Conservation (phyloP, 169 alveolate species). For the Plasmodium knowlesi region DNA sequence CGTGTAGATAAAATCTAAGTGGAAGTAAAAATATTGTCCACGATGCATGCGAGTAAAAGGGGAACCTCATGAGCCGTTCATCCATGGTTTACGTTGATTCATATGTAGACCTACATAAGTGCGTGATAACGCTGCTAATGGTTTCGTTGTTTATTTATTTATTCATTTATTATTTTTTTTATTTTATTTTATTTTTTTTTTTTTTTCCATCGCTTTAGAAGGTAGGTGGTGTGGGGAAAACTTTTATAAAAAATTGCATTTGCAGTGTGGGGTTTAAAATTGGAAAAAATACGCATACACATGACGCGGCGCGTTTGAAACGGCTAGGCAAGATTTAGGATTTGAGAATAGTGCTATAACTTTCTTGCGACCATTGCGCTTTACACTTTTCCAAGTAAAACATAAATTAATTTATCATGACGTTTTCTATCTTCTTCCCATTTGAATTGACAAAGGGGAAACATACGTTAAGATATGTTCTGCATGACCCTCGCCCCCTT, state of each 20-base stretch:
- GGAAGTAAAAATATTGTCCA: background rate
- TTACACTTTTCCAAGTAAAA: background rate
- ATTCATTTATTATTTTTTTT: background rate
- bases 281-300: background rate
- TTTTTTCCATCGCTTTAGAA: background rate
- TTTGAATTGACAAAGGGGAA: background rate
- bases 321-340: background rate
- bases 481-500: background rate
- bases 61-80: background rate
- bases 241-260: background rate
- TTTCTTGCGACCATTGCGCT: background rate
- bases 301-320: background rate
- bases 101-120: background rate
- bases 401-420: background rate
- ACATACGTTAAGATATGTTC: background rate
- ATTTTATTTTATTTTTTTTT: too few species aligned
- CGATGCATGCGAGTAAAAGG: background rate
- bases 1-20: background rate
- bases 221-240: background rate
- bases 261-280: background rate
- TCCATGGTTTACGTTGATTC: background rate
- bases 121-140: background rate
- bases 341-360: background rate
- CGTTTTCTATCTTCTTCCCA: background rate
- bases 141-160: background rate